Conservation (phyloP, 2,329 filamentous ascomycete species). For the Diaporthe amygdali region DNA sequence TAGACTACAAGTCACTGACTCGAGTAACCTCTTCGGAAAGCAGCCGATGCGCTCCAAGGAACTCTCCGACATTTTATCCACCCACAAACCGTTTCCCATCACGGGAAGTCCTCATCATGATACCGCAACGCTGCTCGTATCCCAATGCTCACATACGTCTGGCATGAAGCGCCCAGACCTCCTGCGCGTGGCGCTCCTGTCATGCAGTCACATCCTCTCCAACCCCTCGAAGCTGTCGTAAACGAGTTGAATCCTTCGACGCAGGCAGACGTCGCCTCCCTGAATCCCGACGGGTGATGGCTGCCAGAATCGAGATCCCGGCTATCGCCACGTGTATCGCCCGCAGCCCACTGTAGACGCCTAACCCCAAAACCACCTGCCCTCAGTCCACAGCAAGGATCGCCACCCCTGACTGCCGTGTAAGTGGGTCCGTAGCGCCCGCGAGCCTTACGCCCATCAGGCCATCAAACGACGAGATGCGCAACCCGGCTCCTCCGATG, state of each 20-base stretch:
- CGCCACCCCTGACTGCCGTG: slow-evolving; percentile 11
- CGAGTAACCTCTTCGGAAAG: slow-evolving; percentile 3
- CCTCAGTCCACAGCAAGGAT: not conserved
- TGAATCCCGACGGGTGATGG: not conserved
- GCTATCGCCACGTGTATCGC: slow-evolving; percentile 17
- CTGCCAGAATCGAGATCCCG: slow-evolving; percentile 6
- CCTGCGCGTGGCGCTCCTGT: not conserved
- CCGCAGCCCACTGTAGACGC: not conserved
- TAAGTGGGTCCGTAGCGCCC: slow-evolving; percentile 14
- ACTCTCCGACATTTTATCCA: not conserved
- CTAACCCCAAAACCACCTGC: not conserved
- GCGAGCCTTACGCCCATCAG: slow-evolving; percentile 13
- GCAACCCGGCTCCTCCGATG: slow-evolving; percentile 7
- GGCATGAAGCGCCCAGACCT: not conserved
- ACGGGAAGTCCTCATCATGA: not conserved
- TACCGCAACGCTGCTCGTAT: not conserved
- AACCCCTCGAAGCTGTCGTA: not conserved
- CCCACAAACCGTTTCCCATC: not conserved
- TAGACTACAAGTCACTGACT: not conserved
- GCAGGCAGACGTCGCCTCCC: not conserved
- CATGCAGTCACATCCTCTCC: not conserved
- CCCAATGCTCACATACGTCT: not conserved
- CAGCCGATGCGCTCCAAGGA: slow-evolving; percentile 10
- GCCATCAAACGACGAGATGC: slow-evolving; percentile 7
- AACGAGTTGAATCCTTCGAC: slow-evolving; percentile 1